Conservation (phyloP, 306 rosid genomes). For the Gillenia trifoliata region DNA sequence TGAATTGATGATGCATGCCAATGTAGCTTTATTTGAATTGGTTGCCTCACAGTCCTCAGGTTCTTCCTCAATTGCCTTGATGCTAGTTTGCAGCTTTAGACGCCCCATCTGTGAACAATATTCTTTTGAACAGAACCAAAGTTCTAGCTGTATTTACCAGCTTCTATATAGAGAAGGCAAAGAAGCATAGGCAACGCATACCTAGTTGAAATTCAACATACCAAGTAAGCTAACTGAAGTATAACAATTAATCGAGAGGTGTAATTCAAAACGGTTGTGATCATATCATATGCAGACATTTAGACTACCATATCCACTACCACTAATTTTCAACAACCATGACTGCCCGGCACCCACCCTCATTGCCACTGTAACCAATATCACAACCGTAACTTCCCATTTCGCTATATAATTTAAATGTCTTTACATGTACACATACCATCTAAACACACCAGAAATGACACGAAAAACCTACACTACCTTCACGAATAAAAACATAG, state of each 20-base stretch:
- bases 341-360: background rate
- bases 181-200: slow-evolving; percentile 16
- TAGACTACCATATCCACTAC: background rate
- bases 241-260: background rate
- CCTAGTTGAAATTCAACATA: slow-evolving; percentile 1
- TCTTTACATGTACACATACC: background rate
- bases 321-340: slow-evolving; percentile 1
- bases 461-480: background rate
- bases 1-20: slow-evolving; percentile 90
- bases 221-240: background rate
- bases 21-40: slow-evolving; percentile 58
- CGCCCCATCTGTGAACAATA: slow-evolving; percentile 58
- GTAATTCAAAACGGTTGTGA: background rate
- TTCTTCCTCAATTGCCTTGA: slow-evolving; percentile 82
- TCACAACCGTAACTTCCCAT: background rate
- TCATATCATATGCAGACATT: background rate
- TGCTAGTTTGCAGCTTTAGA: slow-evolving; percentile 66
- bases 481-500: background rate
- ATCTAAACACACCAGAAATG: background rate
- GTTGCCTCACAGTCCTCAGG: slow-evolving; percentile 70
- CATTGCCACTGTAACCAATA: background rate
- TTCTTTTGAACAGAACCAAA: slow-evolving; percentile 18
- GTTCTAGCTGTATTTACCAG: slow-evolving; percentile 6
- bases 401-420: background rate
- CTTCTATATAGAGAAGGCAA: background rate